These are phyloP conservation scores for Helianthus tuberosus DNA, from an alignment of 129 eudicot species.

Conservation along the genomic window DNA sequence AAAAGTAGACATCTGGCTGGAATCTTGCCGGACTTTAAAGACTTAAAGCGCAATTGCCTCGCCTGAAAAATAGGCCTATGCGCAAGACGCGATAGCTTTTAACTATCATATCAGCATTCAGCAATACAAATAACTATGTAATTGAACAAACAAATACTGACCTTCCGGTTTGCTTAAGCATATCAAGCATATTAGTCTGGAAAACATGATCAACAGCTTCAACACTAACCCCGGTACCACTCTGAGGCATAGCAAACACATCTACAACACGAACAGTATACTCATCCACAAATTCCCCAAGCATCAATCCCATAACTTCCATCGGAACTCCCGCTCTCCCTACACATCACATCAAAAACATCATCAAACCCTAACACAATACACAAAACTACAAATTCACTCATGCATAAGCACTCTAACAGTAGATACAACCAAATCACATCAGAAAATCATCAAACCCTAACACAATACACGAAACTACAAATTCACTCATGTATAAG, in stretches of 20 bases:
- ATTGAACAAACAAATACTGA: constrained; percentile 1
- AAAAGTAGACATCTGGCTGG: too few relatives aligned
- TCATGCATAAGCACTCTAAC: neutral
- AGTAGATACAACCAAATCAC: neutral
- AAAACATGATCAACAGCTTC: constrained; percentile 99
- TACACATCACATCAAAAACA: constrained; percentile 26
- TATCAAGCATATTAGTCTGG: constrained; percentile 96
- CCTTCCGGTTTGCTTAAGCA: constrained; percentile 99
- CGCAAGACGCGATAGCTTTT: too few relatives aligned
- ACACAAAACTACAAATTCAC: neutral
- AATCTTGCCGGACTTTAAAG: too few relatives aligned
- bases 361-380: constrained; percentile 13
- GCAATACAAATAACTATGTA: constrained; percentile 13
- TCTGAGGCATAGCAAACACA: constrained; percentile 98
- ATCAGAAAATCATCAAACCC: constrained; percentile 10
- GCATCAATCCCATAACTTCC: constrained; percentile 99
- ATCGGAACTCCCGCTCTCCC: constrained; percentile 99
- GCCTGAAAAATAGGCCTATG: too few relatives aligned
- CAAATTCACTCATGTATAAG: neutral
- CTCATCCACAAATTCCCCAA: constrained; percentile 96
- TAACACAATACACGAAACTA: neutral
- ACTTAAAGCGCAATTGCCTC: too few relatives aligned
- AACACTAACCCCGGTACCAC: constrained; percentile 98
- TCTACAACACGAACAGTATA: constrained; percentile 93
- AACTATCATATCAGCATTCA: neutral